Evolutionary conservation across 2,329 filamentous ascomycete species (phyloP).

Genomic region (Coniochaeta prunicola): DNA sequence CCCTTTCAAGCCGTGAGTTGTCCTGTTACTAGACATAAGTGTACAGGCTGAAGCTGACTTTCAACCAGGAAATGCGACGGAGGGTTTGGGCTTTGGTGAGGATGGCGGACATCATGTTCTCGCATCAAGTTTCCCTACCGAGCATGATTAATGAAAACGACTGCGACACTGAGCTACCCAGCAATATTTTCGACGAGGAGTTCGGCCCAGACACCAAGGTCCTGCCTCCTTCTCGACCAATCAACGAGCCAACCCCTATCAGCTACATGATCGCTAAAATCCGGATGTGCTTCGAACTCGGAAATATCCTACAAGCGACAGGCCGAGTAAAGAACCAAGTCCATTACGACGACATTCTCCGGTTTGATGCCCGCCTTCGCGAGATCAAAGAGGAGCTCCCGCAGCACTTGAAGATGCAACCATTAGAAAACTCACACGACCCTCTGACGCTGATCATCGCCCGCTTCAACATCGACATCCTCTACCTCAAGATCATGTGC

Average conservation of each 20-base stretch:
- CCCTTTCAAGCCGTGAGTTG: conserved; percentile 61
- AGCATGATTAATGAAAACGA: conserved; percentile 67
- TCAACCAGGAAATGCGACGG: conserved; percentile 58
- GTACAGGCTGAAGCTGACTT: background rate
- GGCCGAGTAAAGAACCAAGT: conserved; percentile 47
- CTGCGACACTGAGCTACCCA: conserved; percentile 67
- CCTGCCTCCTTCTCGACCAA: conserved; percentile 60
- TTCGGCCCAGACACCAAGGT: conserved; percentile 61
- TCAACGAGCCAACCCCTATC: conserved; percentile 66
- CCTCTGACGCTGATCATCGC: conserved; percentile 81
- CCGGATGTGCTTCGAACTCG: conserved; percentile 60
- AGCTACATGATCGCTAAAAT: conserved; percentile 74
- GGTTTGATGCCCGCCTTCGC: conserved; percentile 54
- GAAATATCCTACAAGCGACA: conserved; percentile 62
- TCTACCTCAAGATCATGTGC: conserved; percentile 85
- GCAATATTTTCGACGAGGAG: conserved; percentile 77
- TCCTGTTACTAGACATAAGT: background rate
- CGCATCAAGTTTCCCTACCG: conserved; percentile 61
- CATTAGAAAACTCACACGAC: conserved; percentile 69
- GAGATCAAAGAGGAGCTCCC: conserved; percentile 62
- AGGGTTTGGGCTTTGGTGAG: conserved; percentile 64
- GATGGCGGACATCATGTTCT: conserved; percentile 70
- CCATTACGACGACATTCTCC: conserved; percentile 57
- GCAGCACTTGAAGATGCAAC: conserved; percentile 68
- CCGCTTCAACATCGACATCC: conserved; percentile 73